Conservation (phyloP, 495 filamentous ascomycete species). For the Staphylotrichum longicolle region DNA sequence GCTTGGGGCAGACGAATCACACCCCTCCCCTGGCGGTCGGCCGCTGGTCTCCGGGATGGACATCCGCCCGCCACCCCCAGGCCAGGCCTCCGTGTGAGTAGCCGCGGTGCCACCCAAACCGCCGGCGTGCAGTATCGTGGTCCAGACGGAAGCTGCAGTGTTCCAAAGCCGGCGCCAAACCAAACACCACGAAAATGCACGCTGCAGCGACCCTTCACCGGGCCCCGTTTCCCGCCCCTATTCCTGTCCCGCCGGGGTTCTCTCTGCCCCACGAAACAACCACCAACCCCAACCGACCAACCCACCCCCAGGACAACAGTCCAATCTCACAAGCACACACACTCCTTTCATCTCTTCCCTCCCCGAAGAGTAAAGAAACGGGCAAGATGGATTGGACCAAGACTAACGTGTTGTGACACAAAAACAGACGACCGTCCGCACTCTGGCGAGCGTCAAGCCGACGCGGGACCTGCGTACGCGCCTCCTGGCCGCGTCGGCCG, state of each 20-base stretch:
- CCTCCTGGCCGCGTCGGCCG: slow-evolving; percentile 68
- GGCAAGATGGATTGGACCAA: no score
- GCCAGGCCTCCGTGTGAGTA: background rate
- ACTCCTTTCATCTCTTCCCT: no score
- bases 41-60: background rate
- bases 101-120: slow-evolving; percentile 4
- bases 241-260: background rate
- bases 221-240: slow-evolving; percentile 1
- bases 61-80: background rate
- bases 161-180: no score
- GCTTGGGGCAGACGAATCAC: background rate
- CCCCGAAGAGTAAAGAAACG: no score
- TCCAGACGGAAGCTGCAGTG: background rate
- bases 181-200: background rate
- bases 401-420: background rate
- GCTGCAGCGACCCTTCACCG: slow-evolving; percentile 1
- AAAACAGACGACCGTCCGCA: slow-evolving; percentile 60
- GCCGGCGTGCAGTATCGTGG: slow-evolving; percentile 13
- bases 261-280: background rate
- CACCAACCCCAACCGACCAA: no score
- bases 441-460: slow-evolving; percentile 73
- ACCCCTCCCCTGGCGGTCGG: background rate
- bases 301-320: no score
- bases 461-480: slow-evolving; percentile 77
- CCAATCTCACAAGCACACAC: no score